phyloP scores from a whole-genome alignment of 306 rosid genomes.

The Cicer bijugum region DNA sequence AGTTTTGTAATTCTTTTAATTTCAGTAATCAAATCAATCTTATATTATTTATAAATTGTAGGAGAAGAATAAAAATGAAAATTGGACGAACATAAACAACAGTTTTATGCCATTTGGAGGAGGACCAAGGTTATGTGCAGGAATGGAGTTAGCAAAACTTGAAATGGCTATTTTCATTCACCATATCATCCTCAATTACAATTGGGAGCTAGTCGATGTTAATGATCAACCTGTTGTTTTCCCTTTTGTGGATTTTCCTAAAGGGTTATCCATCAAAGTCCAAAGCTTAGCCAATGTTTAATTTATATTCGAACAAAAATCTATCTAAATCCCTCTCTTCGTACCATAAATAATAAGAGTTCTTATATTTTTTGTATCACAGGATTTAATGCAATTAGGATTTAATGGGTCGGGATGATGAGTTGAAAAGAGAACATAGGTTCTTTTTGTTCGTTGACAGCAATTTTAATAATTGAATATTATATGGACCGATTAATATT shows the following conservation, averaged over 20 bases:
- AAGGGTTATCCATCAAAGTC: conserved; percentile 74
- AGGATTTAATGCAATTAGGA: too few species aligned
- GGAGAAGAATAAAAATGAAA: conserved; percentile 47
- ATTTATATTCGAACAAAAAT: neutral
- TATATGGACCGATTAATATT: too few species aligned
- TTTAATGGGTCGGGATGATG: neutral
- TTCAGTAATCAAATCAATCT: too few species aligned
- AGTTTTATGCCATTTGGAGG: conserved; percentile 91
- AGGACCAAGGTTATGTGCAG: conserved; percentile 85
- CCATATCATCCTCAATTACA: conserved; percentile 77
- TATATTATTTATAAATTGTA: conserved; percentile 31
- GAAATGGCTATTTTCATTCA: conserved; percentile 98
- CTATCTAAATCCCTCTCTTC: neutral
- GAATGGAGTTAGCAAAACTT: conserved; percentile 86
- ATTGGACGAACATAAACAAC: conserved; percentile 43
- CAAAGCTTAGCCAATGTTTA: conserved; percentile 45
- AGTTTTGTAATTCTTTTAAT: too few species aligned
- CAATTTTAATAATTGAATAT: too few species aligned
- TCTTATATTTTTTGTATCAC: neutral
- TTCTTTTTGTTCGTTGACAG: too few species aligned
- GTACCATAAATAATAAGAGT: neutral
- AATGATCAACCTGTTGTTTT: conserved; percentile 66
- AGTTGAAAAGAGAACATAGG: too few species aligned
- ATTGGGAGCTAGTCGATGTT: conserved; percentile 67
- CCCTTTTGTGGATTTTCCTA: conserved; percentile 90